Evolutionary conservation across 2,329 filamentous ascomycete genomes (phyloP).

Genomic region (Chrysoporthe cubensis): DNA sequence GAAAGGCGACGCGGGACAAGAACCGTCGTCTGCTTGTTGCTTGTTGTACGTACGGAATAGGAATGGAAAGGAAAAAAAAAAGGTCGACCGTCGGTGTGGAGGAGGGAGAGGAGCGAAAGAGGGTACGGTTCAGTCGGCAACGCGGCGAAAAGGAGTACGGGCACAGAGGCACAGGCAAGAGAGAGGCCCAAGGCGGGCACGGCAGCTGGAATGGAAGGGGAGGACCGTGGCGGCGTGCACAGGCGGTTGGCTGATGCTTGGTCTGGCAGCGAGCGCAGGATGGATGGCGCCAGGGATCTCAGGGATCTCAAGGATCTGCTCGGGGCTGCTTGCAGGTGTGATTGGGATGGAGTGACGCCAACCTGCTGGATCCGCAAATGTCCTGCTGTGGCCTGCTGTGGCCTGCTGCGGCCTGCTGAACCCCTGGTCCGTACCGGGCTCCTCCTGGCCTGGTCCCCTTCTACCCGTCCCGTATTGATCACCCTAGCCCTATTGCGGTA

Average conservation of each 20-base stretch:
- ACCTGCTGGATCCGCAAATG: constrained; percentile 7
- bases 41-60: constrained; percentile 13
- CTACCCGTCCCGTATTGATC: constrained; percentile 16
- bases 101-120: constrained; percentile 1
- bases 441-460: constrained; percentile 4
- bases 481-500: constrained; percentile 1
- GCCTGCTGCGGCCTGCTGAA: constrained; percentile 1
- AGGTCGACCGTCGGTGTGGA: neutral
- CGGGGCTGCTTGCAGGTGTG: neutral
- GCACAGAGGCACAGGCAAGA: neutral
- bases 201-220: constrained; percentile 1
- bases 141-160: neutral
- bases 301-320: constrained; percentile 4
- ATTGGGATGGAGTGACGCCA: constrained; percentile 14
- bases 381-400: constrained; percentile 5
- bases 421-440: neutral
- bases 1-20: constrained; percentile 5
- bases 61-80: neutral
- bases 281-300: neutral
- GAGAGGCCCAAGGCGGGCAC: neutral
- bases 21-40: constrained; percentile 23
- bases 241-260: constrained; percentile 7
- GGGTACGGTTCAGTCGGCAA: constrained; percentile 7
- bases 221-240: constrained; percentile 10
- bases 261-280: neutral